Percentiles rank a stretch among this genome's conserved stretches.
These are phyloP conservation scores for Spinacia oleracea DNA, from an alignment of 179 eudicot genomes.

Conservation along the genomic window DNA sequence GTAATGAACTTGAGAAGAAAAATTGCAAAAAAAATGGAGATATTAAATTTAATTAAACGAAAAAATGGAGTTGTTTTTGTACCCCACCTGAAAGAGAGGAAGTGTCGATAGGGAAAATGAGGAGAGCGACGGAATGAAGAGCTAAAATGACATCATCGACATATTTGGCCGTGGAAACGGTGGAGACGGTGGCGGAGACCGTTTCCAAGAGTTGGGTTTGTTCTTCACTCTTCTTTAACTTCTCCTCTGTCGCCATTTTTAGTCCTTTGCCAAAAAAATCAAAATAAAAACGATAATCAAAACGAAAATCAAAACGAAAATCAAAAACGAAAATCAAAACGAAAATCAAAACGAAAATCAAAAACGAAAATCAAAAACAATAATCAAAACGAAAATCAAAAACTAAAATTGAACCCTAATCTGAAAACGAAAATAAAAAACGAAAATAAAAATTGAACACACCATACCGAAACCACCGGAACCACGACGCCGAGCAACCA, in stretches of 20 bases:
- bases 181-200: constrained; percentile 41
- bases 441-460: too few species aligned
- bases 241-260: constrained; percentile 21
- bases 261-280: too few species aligned
- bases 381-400: too few species aligned
- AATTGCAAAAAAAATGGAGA: not conserved
- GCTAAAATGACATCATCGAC: constrained; percentile 67
- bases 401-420: too few species aligned
- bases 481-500: too few species aligned
- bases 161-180: constrained; percentile 50
- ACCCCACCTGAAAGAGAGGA: constrained; percentile 48
- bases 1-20: not conserved
- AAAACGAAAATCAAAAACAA: too few species aligned
- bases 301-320: too few species aligned
- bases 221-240: constrained; percentile 16
- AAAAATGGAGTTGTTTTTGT: not conserved
- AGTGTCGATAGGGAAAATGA: constrained; percentile 59
- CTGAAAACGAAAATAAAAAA: too few species aligned
- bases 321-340: too few species aligned
- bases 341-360: too few species aligned
- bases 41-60: not conserved
- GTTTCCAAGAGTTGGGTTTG: constrained; percentile 26
- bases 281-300: too few species aligned
- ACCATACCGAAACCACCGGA: too few species aligned
- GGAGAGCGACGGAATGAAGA: constrained; percentile 66